phyloP scores from a whole-genome alignment of 164 flowering plant species.

The Platanus orientalis region DNA sequence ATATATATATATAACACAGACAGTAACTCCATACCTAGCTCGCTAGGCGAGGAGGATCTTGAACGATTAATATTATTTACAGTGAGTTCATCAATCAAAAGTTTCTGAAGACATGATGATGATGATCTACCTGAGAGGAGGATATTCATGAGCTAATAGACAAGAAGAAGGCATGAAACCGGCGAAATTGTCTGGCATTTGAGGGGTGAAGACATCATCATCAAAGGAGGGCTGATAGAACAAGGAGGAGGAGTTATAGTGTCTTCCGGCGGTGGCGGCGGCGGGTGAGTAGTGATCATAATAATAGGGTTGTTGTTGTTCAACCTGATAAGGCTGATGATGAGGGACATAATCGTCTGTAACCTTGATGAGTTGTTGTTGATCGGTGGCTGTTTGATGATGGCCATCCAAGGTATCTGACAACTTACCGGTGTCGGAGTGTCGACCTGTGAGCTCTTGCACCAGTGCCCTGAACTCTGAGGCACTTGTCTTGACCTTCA shows the following conservation, averaged over 20 bases:
- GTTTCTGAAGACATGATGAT: constrained; percentile 16
- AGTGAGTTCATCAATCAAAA: constrained; percentile 6
- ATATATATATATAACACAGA: too few relatives aligned
- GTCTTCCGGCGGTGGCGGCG: too few relatives aligned
- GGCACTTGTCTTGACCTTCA: constrained; percentile 68
- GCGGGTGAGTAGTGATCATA: too few relatives aligned
- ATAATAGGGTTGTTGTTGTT: too few relatives aligned
- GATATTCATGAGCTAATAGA: constrained; percentile 17
- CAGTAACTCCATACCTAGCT: too few relatives aligned
- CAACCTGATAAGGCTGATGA: too few relatives aligned
- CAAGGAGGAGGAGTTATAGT: too few relatives aligned
- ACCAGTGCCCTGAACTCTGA: constrained; percentile 66
- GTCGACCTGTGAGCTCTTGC: constrained; percentile 78
- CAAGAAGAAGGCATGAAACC: too few relatives aligned
- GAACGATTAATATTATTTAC: too few relatives aligned
- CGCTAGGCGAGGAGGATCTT: too few relatives aligned
- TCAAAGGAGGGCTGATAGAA: constrained; percentile 16
- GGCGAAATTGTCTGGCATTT: constrained; percentile 27
- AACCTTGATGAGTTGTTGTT: background rate
- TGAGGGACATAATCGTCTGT: too few relatives aligned
- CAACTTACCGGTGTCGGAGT: constrained; percentile 26
- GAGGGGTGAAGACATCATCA: constrained; percentile 32
- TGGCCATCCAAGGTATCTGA: background rate
- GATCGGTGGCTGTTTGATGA: constrained; percentile 7
- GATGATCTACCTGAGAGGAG: constrained; percentile 21